These are phyloP conservation scores for Prunus kanzakura DNA, from an alignment of 306 rosid species.

Conservation along the genomic window DNA sequence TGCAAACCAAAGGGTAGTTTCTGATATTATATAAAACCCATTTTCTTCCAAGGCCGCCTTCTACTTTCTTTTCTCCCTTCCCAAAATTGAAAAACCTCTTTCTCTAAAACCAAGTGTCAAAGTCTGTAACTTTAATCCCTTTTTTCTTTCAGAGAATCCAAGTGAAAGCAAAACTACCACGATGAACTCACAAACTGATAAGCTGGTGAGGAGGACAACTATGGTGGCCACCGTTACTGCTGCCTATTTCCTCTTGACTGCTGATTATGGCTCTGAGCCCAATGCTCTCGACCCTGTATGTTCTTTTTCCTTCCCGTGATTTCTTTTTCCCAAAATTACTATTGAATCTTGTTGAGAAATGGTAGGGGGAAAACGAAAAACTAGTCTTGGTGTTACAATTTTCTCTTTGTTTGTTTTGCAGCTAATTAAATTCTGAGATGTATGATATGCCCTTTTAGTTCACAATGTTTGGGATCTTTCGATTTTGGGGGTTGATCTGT, in stretches of 20 bases:
- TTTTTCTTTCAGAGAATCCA: not conserved
- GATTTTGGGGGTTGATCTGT: not conserved
- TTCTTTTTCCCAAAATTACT: not conserved
- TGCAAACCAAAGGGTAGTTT: not conserved
- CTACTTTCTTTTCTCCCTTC: not conserved
- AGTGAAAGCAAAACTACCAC: constrained; percentile 1
- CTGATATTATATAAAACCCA: not conserved
- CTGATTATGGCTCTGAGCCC: constrained; percentile 81
- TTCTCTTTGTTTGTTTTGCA: not conserved
- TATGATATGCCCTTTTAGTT: not conserved
- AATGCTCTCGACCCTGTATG: constrained; percentile 87
- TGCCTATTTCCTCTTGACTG: constrained; percentile 87
- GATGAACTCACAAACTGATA: constrained; percentile 57
- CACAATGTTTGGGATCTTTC: not conserved
- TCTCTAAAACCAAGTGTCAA: too few relatives aligned
- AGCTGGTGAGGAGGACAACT: constrained; percentile 66
- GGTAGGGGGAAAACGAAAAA: not conserved
- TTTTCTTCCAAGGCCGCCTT: constrained; percentile 7
- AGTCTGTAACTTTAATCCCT: not conserved
- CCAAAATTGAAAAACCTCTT: not conserved
- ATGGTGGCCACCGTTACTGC: constrained; percentile 69
- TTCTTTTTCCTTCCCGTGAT: not conserved
- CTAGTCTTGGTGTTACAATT: not conserved
- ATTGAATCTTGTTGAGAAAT: not conserved
- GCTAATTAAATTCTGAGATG: not conserved